Evolutionary conservation across 345 rosid species (phyloP).

Genomic region (Populus simonii): DNA sequence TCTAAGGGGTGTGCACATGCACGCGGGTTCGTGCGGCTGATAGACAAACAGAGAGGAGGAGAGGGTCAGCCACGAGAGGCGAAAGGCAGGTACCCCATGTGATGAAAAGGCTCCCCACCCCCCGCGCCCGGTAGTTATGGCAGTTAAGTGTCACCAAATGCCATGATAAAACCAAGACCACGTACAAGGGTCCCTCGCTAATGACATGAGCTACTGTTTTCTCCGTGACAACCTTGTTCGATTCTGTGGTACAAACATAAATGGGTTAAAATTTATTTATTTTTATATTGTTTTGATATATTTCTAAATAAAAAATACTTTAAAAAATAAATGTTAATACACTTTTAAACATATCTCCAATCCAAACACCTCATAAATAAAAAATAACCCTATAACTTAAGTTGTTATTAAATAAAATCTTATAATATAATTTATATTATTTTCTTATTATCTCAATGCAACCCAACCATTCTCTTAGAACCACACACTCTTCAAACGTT

Average conservation of each 20-base stretch:
- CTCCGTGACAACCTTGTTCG: no score
- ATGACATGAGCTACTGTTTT: not conserved
- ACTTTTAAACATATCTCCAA: accelerated
- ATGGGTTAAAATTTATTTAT: no score
- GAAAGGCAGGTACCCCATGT: not conserved
- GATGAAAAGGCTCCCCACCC: not conserved
- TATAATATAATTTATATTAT: no score
- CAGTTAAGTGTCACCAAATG: constrained; percentile 24
- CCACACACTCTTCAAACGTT: no score
- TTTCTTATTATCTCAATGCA: no score
- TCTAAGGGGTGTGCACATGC: not conserved
- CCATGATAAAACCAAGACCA: not conserved
- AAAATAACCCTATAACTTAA: no score
- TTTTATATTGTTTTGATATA: no score
- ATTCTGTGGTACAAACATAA: no score
- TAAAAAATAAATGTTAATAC: no score
- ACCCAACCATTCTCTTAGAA: no score
- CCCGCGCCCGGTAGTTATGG: constrained; percentile 30
- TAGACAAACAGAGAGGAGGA: not conserved
- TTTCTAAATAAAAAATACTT: no score
- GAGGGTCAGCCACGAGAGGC: not conserved
- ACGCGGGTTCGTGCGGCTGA: not conserved
- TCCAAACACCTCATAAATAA: no score
- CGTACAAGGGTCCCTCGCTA: not conserved
- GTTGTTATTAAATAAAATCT: accelerated